Base-by-base conservation (phyloP, 129 eudicot genomes). In the Flaveria bidentis region DNA sequence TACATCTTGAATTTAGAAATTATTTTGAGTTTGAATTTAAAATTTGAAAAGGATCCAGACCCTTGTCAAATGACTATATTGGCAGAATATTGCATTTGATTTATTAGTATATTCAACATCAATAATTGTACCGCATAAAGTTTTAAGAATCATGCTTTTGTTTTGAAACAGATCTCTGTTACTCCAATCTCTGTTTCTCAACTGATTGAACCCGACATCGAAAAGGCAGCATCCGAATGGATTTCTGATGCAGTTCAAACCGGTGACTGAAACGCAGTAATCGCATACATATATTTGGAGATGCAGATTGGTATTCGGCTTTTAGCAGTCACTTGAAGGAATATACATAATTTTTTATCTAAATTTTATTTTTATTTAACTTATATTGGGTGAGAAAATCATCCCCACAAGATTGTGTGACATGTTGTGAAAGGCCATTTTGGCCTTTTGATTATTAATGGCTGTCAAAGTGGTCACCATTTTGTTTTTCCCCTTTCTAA, bases 151-250 rank as follows among this genome's bases (percentile, higher is more conserved):
- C n/a, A 69, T 56, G 13, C 53, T 39, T 52, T 52, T 79, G 14
- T 28, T 71, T 76, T n/a, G 73, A 58, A 70, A 86, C 90, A 94
- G 99, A 90, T 94, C 26, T 72, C 97, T 1, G 68, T 94, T 62
- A 89, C 97, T 26, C 92, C 92, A 39, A 20, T 88, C 9, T 81
- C 87, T 17, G 72, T 84, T 44, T 84, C 93, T 22, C 71, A 85
- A 20, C 42, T 69, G 16, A 67, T 66, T 11, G 97, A 81, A 18
- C 67, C 89, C 14, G 94, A 94, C 10, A 74, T 73, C 0, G 85
- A 81, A 76, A 71, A 84, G 60, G 90, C 97, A 39, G 88, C 89
- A 28, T 80, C 88, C 30, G 84, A 81, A 10, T 94, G 99, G 99
- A 83, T 94, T 75, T 76, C 86, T 69, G 75, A 87, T 75, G 88